Base-by-base conservation (phyloP, 116 monocot species). In the Phalaenopsis hybrid region DNA sequence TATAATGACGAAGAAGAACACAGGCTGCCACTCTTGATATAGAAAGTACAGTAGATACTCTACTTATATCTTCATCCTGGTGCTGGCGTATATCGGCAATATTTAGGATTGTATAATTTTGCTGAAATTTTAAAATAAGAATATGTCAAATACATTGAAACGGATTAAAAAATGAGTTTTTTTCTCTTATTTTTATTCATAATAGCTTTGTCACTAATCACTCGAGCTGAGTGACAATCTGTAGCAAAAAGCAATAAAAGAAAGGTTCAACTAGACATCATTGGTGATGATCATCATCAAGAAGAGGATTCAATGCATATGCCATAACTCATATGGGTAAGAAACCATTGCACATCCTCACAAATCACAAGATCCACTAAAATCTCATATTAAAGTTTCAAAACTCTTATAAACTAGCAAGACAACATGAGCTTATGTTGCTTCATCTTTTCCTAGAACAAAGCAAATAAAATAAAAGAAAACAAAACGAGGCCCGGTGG, bases 21-120 rank as follows among this genome's bases (percentile, higher is more conserved):
- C 88, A 90, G 25, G 95, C 92, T 73, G 85, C 51, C 82, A 78
- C 89, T 84, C 88, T 95, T 79, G 92, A 79, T 77, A 99, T 93
- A 41, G 99, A 99, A 75, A 99, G 99, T 48, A 99, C 99, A 81
- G 92, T 90, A 73, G 95, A 92, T 77, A 95, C 91, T 78, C 87
- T 90, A 78, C 20, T 84, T 82, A 95, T 94, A 74, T 99, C 99
- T 51, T 92, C 99, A 72, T 93, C 92, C 80, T 99, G 99, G 44
- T 82, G 90, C 45, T 88, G 88, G 18, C 58, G 82, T 81, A 94
- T 99, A 85, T 95, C 93, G 61, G 49, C 77, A 51, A 93, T 94
- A 81, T 84, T 89, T 79, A 99, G 85, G 45, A 95, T 83, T 4
- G 87, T 91, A 84, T 93, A 99, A 81, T 87, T 99, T 84, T 92